Evolutionary conservation across 2,329 filamentous ascomycete species (phyloP).

Genomic region (Diaporthe batatas): DNA sequence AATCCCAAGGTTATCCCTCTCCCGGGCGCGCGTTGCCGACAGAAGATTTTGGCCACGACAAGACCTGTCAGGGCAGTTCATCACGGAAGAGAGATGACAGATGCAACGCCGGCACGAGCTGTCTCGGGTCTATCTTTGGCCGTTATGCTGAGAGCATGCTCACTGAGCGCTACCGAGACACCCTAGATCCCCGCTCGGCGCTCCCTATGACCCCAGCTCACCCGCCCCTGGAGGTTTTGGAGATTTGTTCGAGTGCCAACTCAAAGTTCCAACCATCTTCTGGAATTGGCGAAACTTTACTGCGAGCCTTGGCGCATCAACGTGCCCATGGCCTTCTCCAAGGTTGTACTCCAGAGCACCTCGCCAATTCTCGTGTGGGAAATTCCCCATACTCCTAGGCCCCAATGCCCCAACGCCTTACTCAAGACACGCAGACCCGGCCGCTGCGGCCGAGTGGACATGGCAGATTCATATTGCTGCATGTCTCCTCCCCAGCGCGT

Average conservation of each 20-base stretch:
- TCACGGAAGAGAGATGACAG: conserved; percentile 5
- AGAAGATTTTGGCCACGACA: background rate
- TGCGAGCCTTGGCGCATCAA: conserved; percentile 26
- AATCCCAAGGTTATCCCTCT: background rate
- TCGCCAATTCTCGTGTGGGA: background rate
- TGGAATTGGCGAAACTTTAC: conserved; percentile 30
- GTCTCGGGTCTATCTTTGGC: conserved; percentile 26
- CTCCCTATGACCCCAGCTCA: conserved; percentile 6
- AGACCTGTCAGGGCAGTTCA: conserved; percentile 15
- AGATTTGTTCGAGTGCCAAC: background rate
- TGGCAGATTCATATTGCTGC: conserved; percentile 13
- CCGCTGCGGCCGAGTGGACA: conserved; percentile 18
- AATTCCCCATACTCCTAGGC: background rate
- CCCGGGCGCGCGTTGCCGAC: conserved; percentile 2
- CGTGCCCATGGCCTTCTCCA: background rate
- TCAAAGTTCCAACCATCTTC: conserved; percentile 19
- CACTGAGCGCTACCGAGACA: background rate
- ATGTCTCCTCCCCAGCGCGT: conserved; percentile 9
- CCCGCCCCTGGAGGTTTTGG: conserved; percentile 15
- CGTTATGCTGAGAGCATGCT: conserved; percentile 10
- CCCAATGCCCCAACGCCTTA: background rate
- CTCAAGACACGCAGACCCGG: conserved; percentile 14
- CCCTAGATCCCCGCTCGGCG: conserved; percentile 22
- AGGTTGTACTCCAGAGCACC: background rate
- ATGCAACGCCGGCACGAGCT: conserved; percentile 5